A percentile compares a stretch with the other conserved stretches of the same genome.
Conservation (phyloP, 768 basidiomycete species). For the Calocybe gangraenosa region DNA sequence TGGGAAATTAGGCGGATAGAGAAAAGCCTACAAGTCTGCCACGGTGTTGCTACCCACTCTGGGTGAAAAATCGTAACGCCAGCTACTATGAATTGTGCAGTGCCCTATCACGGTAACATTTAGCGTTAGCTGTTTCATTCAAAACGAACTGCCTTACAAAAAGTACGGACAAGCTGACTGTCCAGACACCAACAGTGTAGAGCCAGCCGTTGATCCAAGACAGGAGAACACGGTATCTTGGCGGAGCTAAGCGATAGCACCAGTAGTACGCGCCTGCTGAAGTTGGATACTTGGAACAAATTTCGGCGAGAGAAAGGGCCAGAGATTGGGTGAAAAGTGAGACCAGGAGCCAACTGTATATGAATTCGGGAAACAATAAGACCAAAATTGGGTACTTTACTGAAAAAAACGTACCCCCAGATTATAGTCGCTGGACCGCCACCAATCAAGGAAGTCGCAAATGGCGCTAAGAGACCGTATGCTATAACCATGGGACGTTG, state of each 20-base stretch:
- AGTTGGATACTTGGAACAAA: constrained; percentile 57
- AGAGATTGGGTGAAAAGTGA: constrained; percentile 43
- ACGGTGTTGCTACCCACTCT: constrained; percentile 51
- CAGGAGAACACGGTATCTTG: constrained; percentile 43
- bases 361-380: too few relatives aligned
- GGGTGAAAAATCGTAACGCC: constrained; percentile 55
- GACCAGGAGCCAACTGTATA: constrained; percentile 50
- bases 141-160: constrained; percentile 37
- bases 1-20: not conserved
- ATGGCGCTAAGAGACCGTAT: constrained; percentile 51
- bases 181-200: constrained; percentile 67
- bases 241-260: constrained; percentile 57
- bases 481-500: constrained; percentile 31
- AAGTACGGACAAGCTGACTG: constrained; percentile 58
- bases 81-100: constrained; percentile 56
- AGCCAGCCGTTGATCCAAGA: constrained; percentile 73
- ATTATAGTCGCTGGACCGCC: constrained; percentile 56
- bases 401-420: constrained; percentile 42
- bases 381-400: not conserved
- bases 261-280: constrained; percentile 65
- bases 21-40: constrained; percentile 49
- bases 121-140: too few relatives aligned
- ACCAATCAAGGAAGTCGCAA: constrained; percentile 49
- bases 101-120: constrained; percentile 31
- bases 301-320: constrained; percentile 53